These are phyloP conservation scores for Protomyces macrosporus DNA, from an alignment of 1,139 yeast species.

Conservation along the genomic window DNA sequence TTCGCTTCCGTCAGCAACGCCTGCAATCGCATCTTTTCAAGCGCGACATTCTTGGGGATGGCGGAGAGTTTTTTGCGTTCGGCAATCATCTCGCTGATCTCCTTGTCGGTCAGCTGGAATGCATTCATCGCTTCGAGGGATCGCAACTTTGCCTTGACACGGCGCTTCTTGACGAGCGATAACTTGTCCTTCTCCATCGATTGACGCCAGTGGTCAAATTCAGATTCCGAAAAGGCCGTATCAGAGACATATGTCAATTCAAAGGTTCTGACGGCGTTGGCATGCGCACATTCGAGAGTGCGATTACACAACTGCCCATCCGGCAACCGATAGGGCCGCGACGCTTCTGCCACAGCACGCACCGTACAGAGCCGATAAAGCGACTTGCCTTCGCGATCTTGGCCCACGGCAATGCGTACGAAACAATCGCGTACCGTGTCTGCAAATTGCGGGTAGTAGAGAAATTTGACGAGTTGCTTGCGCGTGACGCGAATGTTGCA, in stretches of 20 bases:
- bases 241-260: conserved; percentile 52
- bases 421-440: conserved; percentile 54
- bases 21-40: conserved; percentile 64
- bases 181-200: conserved; percentile 59
- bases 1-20: conserved; percentile 73
- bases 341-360: conserved; percentile 54
- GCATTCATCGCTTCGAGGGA: conserved; percentile 59
- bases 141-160: conserved; percentile 59
- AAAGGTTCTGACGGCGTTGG: conserved; percentile 61
- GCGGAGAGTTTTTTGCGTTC: conserved; percentile 57
- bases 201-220: conserved; percentile 62
- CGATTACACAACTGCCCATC: conserved; percentile 27
- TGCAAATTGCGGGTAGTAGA: conserved; percentile 77
- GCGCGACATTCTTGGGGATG: conserved; percentile 71
- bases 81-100: conserved; percentile 73
- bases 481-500: conserved; percentile 74
- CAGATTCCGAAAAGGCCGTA: conserved; percentile 44
- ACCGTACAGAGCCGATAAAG: conserved; percentile 81
- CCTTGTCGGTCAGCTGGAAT: conserved; percentile 64
- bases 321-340: conserved; percentile 40
- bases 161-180: conserved; percentile 58
- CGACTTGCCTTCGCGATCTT: conserved; percentile 55
- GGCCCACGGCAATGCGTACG: conserved; percentile 77
- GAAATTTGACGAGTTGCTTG: conserved; percentile 62
- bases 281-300: conserved; percentile 51